Evolutionary conservation across 2,329 filamentous ascomycete genomes (phyloP).

Genomic region (Pestalotiopsis fici): DNA sequence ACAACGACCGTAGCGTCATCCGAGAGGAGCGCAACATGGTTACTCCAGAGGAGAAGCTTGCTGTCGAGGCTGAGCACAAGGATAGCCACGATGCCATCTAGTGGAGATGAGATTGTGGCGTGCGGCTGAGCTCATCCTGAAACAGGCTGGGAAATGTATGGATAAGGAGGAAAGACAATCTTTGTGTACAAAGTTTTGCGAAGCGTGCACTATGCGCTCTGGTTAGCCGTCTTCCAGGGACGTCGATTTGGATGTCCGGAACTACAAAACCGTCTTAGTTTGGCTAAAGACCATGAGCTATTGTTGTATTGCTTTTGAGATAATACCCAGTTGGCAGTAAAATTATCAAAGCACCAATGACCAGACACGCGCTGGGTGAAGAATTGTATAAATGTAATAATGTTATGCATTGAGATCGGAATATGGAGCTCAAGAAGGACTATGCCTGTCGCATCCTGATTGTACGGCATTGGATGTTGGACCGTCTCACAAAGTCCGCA

Average conservation of each 20-base stretch:
- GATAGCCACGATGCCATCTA: slow-evolving; percentile 7
- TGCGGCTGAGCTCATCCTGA: not conserved
- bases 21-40: slow-evolving; percentile 34
- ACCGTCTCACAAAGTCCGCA: not conserved
- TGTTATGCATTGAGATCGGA: not conserved
- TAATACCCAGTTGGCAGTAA: not conserved
- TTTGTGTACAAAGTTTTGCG: not conserved
- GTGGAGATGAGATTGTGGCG: not conserved
- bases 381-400: too few relatives aligned
- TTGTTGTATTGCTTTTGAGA: not conserved
- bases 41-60: slow-evolving; percentile 35
- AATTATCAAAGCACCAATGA: not conserved
- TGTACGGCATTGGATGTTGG: not conserved
- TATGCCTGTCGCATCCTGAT: not conserved
- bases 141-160: not conserved
- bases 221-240: not conserved
- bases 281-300: not conserved
- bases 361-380: too few relatives aligned
- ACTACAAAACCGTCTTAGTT: not conserved
- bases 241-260: not conserved
- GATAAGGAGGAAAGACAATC: not conserved
- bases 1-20: slow-evolving; percentile 33
- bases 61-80: slow-evolving; percentile 20
- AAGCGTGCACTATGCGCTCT: not conserved
- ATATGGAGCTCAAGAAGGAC: not conserved